phyloP scores from a whole-genome alignment of 2,329 filamentous ascomycete species.

The Colletotrichum musicola region DNA sequence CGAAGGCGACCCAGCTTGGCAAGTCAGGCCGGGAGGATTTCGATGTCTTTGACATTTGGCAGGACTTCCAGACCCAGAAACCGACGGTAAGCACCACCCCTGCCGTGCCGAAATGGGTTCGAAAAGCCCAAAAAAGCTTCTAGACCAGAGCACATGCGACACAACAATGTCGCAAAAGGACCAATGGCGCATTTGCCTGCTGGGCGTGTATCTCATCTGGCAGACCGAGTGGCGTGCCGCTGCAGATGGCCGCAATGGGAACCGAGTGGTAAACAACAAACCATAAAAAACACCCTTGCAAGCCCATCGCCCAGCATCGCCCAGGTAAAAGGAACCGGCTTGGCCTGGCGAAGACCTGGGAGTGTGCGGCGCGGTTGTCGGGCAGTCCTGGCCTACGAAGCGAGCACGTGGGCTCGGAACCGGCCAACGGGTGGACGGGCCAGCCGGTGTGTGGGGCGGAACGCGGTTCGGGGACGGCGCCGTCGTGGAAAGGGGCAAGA shows the following conservation, averaged over 20 bases:
- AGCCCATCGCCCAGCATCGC: conserved; percentile 19
- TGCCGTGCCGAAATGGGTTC: conserved; percentile 3
- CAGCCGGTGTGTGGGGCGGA: conserved; percentile 17
- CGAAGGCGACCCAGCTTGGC: background rate
- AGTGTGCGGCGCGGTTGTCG: background rate
- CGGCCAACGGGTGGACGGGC: conserved; percentile 16
- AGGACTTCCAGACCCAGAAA: background rate
- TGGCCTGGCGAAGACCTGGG: conserved; percentile 4
- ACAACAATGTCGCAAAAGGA: background rate
- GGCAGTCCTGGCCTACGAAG: conserved; percentile 33
- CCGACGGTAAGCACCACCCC: conserved; percentile 1
- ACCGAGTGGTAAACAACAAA: background rate
- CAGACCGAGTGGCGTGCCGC: background rate
- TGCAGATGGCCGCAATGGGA: background rate
- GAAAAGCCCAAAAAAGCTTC: conserved; percentile 12
- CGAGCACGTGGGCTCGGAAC: conserved; percentile 33
- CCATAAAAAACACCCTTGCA: background rate
- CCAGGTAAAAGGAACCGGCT: conserved; percentile 1
- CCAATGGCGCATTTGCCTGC: conserved; percentile 2
- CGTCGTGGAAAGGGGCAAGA: background rate
- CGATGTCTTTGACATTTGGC: background rate
- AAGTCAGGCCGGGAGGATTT: background rate
- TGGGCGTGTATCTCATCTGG: conserved; percentile 14
- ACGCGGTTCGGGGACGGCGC: conserved; percentile 18
- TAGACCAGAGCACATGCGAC: conserved; percentile 2